Base-by-base conservation (phyloP, 129 eudicot genomes). In the Oenanthe sinensis region DNA sequence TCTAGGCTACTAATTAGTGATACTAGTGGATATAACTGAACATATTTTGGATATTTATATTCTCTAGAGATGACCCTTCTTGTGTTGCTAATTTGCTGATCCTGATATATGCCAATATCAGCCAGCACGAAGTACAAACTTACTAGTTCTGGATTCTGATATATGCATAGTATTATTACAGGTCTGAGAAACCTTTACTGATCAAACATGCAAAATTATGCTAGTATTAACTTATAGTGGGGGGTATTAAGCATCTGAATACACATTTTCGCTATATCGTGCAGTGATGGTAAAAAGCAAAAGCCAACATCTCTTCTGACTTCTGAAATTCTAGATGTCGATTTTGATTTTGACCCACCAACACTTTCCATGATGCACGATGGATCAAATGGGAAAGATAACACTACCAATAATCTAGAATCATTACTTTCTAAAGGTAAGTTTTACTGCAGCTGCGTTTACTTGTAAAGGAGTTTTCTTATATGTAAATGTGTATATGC, bases 361-460 rank as follows among this genome's bases (percentile, higher is more conserved):
- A n/a, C 24, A 60, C 33, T n/a, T 33, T 24, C 68, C 1, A 1
- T 12, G 0, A 60, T 60, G 68, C 33, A 9, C 15, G 16, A 60
- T 60, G 33, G 16, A 60, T 10, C 6, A 60, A 60, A 33, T 60
- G 68, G 15, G 24, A 73, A 78, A 40, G 77, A 20, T 12, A 75
- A 81, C 76, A 75, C 26, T 74, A 85, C 50, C 78, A 76, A 79
- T 37, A 47, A 17, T 44, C 79, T 55, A 33, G 83, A 79, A 77
- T 79, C 63, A 43, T 11, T 75, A 73, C 76, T 83, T 75, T 81
- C 75, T 24, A 55, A 83, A 81, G 90, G 97, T 78, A 76, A 83
- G 85, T 85, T 33, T 82, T 50, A 60, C 67, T 28, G 30, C 30
- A 55, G 20, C 71, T 54, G 20, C 19, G 42, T 60, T n/a, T 10